Evolutionary conservation across 257 asterid genomes (phyloP).

Genomic region (Solanum rostratum): DNA sequence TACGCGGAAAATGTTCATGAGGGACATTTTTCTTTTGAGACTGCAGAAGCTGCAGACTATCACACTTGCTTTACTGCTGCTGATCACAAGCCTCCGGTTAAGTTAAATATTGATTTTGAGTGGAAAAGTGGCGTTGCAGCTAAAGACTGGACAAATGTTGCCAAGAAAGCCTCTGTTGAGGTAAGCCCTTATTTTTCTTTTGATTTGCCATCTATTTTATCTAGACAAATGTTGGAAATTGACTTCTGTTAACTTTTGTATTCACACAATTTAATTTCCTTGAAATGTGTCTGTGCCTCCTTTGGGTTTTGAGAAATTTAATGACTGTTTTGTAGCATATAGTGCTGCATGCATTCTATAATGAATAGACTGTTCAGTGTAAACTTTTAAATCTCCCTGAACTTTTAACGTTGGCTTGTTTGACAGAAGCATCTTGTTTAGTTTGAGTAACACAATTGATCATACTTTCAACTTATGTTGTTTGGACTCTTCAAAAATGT

Average conservation of each 20-base stretch:
- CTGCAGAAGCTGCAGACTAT: constrained; percentile 76
- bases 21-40: constrained; percentile 81
- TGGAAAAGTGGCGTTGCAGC: constrained; percentile 96
- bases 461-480: not conserved
- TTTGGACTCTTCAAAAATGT: too few relatives aligned
- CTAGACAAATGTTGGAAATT: not conserved
- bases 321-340: not conserved
- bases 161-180: constrained; percentile 86
- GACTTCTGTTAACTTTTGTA: not conserved
- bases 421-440: not conserved
- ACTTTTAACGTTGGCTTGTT: not conserved
- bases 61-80: constrained; percentile 79
- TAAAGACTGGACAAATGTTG: constrained; percentile 87
- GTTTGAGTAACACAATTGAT: not conserved
- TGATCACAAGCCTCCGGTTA: constrained; percentile 53
- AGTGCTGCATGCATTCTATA: not conserved
- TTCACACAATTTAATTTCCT: not conserved
- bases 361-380: not conserved
- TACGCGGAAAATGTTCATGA: constrained; percentile 63
- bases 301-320: not conserved
- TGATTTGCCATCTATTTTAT: not conserved
- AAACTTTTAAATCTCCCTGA: not conserved
- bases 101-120: constrained; percentile 63
- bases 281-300: not conserved
- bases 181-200: constrained; percentile 26